Evolutionary conservation across 176 grass and related monocot genomes (phyloP).

Genomic region (Tillandsia leiboldiana): DNA sequence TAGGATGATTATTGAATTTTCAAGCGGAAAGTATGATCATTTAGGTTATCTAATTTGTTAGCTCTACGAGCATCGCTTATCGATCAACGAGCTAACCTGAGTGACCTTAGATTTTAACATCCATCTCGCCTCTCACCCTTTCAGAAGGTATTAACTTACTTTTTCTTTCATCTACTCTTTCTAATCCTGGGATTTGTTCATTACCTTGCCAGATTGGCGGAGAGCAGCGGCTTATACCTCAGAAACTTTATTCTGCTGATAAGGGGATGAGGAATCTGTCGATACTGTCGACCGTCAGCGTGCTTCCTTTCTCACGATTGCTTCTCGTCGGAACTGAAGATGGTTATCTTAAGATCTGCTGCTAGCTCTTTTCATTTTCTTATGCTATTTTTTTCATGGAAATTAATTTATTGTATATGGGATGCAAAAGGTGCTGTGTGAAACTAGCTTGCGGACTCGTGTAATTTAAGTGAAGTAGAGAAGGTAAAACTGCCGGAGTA

Average conservation of each 20-base stretch:
- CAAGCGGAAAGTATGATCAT: too few species aligned
- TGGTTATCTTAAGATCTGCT: conserved; percentile 85
- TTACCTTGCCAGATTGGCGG: not conserved
- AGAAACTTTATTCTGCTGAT: conserved; percentile 56
- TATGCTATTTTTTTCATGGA: conserved; percentile 13
- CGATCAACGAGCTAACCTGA: too few species aligned
- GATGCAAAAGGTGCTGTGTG: too few species aligned
- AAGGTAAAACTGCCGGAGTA: too few species aligned
- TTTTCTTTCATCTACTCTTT: not conserved
- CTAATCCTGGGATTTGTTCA: not conserved
- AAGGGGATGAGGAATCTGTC: conserved; percentile 68
- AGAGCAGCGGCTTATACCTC: conserved; percentile 54
- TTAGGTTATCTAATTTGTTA: too few species aligned
- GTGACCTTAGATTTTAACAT: too few species aligned
- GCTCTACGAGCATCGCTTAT: too few species aligned
- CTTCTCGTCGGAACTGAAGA: conserved; percentile 92
- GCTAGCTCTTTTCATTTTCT: conserved; percentile 29
- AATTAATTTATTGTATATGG: too few species aligned
- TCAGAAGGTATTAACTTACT: not conserved
- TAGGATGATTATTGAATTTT: too few species aligned
- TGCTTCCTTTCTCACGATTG: conserved; percentile 87
- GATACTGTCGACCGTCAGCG: conserved; percentile 57
- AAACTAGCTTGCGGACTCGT: too few species aligned
- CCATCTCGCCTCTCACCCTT: not conserved
- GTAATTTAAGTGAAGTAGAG: too few species aligned